A percentile compares a stretch with the other conserved stretches of the same genome.
phyloP scores from a whole-genome alignment of 2,329 filamentous ascomycete genomes.

The Fusarium sp. region DNA sequence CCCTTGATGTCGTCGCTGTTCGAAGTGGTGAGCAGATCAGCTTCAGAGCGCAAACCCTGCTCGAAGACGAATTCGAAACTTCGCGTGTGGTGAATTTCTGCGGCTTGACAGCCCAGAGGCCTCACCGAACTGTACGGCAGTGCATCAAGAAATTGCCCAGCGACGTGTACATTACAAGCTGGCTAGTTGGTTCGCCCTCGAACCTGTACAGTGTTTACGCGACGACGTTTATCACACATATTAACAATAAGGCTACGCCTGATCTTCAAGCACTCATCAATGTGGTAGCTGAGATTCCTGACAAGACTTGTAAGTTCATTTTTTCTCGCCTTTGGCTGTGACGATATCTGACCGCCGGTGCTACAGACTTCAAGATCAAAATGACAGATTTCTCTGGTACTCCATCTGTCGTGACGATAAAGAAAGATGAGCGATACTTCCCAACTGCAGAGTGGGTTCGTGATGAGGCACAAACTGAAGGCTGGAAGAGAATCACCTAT shows the following conservation, averaged over 20 bases:
- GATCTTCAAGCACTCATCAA: constrained; percentile 83
- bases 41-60: constrained; percentile 84
- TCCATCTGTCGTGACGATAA: constrained; percentile 98
- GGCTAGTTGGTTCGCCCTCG: constrained; percentile 82
- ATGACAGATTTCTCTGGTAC: constrained; percentile 99
- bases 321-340: fast-evolving
- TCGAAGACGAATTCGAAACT: constrained; percentile 91
- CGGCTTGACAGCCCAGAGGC: constrained; percentile 89
- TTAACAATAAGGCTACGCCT: constrained; percentile 88
- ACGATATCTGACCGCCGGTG: background rate
- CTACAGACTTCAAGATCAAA: constrained; percentile 90
- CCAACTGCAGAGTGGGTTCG: constrained; percentile 77
- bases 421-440: constrained; percentile 99
- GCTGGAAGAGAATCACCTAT: constrained; percentile 73
- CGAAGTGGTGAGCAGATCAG: constrained; percentile 83
- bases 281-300: constrained; percentile 88
- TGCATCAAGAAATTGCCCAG: constrained; percentile 98
- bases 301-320: constrained; percentile 83
- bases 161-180: constrained; percentile 93
- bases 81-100: constrained; percentile 93
- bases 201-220: constrained; percentile 92
- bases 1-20: constrained; percentile 87
- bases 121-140: constrained; percentile 95
- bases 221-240: constrained; percentile 96
- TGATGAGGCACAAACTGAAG: constrained; percentile 67